These are phyloP conservation scores for Hansenula lynferdii DNA, from an alignment of 1,139 yeast genomes.

Conservation along the genomic window DNA sequence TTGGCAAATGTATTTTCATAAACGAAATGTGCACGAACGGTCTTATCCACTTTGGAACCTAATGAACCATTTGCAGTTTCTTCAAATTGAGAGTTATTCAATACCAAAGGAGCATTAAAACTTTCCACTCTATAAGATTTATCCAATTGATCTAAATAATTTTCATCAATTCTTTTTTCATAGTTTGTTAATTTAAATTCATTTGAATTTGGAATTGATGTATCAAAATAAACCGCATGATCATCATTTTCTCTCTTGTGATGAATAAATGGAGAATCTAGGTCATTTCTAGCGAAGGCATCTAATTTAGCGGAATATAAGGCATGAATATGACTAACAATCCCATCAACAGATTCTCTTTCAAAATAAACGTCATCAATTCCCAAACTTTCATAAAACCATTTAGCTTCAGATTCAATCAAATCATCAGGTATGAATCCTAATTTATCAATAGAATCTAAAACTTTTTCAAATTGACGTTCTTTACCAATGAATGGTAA, in stretches of 20 bases:
- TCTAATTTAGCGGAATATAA: constrained; percentile 91
- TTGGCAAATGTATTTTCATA: constrained; percentile 71
- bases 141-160: constrained; percentile 53
- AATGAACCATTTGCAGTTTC: constrained; percentile 10
- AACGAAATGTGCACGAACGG: constrained; percentile 78
- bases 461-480: constrained; percentile 74
- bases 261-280: constrained; percentile 54
- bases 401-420: constrained; percentile 80
- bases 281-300: constrained; percentile 63
- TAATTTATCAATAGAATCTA: constrained; percentile 74
- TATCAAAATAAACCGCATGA: constrained; percentile 90
- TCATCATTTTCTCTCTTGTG: constrained; percentile 69
- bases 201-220: constrained; percentile 33
- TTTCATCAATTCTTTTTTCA: constrained; percentile 74
- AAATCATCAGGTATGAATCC: constrained; percentile 88
- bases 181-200: constrained; percentile 37
- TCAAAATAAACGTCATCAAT: constrained; percentile 93
- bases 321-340: constrained; percentile 79
- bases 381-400: constrained; percentile 88
- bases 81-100: constrained; percentile 33
- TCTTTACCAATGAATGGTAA: constrained; percentile 78
- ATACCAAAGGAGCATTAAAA: constrained; percentile 64
- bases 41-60: constrained; percentile 35
- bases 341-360: constrained; percentile 72
- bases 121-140: constrained; percentile 69